Evolutionary conservation across 2,329 filamentous ascomycete species (phyloP).

Genomic region (Neofusicoccum kwambonambiense): DNA sequence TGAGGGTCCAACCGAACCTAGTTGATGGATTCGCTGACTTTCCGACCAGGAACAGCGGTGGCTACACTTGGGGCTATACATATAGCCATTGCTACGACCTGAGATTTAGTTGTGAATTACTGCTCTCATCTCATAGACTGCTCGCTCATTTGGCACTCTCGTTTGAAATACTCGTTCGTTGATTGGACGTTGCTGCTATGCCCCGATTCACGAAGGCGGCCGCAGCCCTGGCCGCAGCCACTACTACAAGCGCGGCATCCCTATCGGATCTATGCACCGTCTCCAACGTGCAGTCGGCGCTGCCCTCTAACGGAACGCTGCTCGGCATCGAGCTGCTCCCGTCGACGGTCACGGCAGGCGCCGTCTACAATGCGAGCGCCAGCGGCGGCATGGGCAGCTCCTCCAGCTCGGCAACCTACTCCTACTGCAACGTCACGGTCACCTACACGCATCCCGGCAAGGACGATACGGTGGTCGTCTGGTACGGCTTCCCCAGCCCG

Average conservation of each 20-base stretch:
- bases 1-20: background rate
- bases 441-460: slow-evolving; percentile 46
- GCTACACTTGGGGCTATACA: background rate
- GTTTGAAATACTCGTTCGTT: background rate
- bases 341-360: slow-evolving; percentile 41
- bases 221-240: slow-evolving; percentile 6
- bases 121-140: background rate
- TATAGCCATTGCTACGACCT: background rate
- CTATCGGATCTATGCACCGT: slow-evolving; percentile 46
- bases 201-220: slow-evolving; percentile 17
- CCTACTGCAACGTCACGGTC: slow-evolving; percentile 50
- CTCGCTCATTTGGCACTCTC: background rate
- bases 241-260: slow-evolving; percentile 23
- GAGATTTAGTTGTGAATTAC: background rate
- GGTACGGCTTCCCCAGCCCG: slow-evolving; percentile 46
- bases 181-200: slow-evolving; percentile 8
- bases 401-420: slow-evolving; percentile 12
- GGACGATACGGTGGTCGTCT: slow-evolving; percentile 27
- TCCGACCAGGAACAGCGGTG: too few species aligned
- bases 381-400: slow-evolving; percentile 28
- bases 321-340: slow-evolving; percentile 44
- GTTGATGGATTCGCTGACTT: background rate
- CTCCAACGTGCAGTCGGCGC: slow-evolving; percentile 42
- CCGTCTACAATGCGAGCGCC: slow-evolving; percentile 38
- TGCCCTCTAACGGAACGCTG: slow-evolving; percentile 45